Conservation (phyloP, 2,329 filamentous ascomycete species). For the Stemphylium beticola region DNA sequence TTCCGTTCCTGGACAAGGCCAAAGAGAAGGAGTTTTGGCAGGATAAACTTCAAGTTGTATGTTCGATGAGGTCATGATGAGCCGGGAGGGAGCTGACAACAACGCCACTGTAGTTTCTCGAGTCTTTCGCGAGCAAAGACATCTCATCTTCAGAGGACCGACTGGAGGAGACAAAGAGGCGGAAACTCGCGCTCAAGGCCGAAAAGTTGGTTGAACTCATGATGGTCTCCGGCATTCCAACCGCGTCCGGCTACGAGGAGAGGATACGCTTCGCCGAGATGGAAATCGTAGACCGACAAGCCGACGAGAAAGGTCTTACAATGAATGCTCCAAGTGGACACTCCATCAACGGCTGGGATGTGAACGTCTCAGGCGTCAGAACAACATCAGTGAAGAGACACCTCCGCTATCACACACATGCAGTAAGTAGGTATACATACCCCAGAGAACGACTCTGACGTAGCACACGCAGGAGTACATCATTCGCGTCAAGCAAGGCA, state of each 20-base stretch:
- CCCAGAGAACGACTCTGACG: slow-evolving; percentile 6
- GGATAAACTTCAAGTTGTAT: slow-evolving; percentile 90
- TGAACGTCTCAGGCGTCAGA: slow-evolving; percentile 90
- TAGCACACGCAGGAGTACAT: slow-evolving; percentile 74
- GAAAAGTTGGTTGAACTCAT: slow-evolving; percentile 97
- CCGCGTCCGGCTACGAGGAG: slow-evolving; percentile 96
- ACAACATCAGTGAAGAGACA: slow-evolving; percentile 82
- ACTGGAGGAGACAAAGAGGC: slow-evolving; percentile 92
- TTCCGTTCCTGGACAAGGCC: slow-evolving; percentile 95
- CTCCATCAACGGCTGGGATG: slow-evolving; percentile 93
- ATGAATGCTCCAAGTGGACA: slow-evolving; percentile 90
- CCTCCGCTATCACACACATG: slow-evolving; percentile 88
- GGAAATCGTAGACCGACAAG: slow-evolving; percentile 91
- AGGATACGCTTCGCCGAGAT: slow-evolving; percentile 95
- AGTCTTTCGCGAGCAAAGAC: slow-evolving; percentile 95
- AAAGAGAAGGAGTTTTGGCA: slow-evolving; percentile 99
- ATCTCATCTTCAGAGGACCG: slow-evolving; percentile 97
- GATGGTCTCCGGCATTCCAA: slow-evolving; percentile 98
- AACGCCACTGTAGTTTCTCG: slow-evolving; percentile 72
- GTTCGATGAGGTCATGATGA: slow-evolving; percentile 48
- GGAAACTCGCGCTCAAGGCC: slow-evolving; percentile 89
- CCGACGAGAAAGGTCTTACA: slow-evolving; percentile 87
- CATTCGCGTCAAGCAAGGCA: slow-evolving; percentile 80
- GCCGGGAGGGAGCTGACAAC: slow-evolving; percentile 24
- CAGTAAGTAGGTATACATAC: slow-evolving; percentile 62